A percentile compares a stretch with the other conserved stretches of the same genome.
Conservation (phyloP, 768 basidiomycete species). For the Mycena alexandri region DNA sequence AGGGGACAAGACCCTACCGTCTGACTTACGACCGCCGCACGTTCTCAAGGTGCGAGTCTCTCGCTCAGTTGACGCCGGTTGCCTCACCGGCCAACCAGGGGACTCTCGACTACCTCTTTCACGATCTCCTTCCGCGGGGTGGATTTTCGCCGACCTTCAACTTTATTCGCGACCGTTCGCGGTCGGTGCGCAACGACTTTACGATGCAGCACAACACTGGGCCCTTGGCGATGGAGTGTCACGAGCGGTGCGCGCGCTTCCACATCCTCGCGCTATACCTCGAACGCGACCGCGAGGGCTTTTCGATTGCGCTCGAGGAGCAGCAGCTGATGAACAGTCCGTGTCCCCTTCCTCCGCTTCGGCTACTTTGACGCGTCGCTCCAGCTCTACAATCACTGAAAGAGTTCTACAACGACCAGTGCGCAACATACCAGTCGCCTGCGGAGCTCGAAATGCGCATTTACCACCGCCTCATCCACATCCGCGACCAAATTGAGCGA, state of each 20-base stretch:
- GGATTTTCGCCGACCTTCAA: conserved; percentile 79
- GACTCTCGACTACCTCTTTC: conserved; percentile 95
- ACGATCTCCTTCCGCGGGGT: conserved; percentile 76
- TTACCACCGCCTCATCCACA: conserved; percentile 93
- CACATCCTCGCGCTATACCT: conserved; percentile 88
- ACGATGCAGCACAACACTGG: conserved; percentile 91
- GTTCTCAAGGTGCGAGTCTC: conserved; percentile 76
- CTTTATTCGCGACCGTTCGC: conserved; percentile 93
- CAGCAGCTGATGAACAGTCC: conserved; percentile 93
- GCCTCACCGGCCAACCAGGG: conserved; percentile 55
- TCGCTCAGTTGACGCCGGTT: conserved; percentile 16
- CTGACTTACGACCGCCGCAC: conserved; percentile 89
- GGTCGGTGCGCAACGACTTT: conserved; percentile 93
- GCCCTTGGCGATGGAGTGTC: conserved; percentile 84
- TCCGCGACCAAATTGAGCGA: conserved; percentile 85
- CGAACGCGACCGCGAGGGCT: conserved; percentile 66
- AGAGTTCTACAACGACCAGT: conserved; percentile 92
- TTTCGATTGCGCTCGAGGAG: conserved; percentile 81
- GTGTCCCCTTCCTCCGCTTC: conserved; percentile 44
- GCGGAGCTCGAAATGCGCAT: conserved; percentile 97
- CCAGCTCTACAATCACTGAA: conserved; percentile 92
- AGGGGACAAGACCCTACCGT: conserved; percentile 91
- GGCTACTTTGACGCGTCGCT: background rate
- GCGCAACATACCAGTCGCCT: conserved; percentile 73
- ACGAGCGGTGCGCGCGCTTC: conserved; percentile 94